Conservation (phyloP, 495 filamentous ascomycete species). For the Penicillium alfredii region DNA sequence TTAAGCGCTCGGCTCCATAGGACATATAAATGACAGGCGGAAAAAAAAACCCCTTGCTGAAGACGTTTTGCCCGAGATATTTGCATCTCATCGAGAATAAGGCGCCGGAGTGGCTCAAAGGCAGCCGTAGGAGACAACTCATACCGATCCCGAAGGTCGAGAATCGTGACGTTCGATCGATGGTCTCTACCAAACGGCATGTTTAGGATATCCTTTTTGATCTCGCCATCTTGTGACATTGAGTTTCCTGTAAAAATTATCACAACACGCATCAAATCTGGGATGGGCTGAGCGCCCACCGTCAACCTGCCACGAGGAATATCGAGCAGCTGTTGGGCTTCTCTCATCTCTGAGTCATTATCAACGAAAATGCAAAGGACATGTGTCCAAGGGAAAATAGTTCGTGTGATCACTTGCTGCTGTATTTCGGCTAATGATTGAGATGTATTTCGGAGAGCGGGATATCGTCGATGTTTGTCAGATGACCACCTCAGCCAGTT, state of each 20-base stretch:
- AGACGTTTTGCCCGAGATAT: neutral
- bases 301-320: slow-evolving; percentile 1
- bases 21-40: slow-evolving; percentile 4
- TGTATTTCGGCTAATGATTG: slow-evolving; percentile 5
- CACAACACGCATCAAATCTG: slow-evolving; percentile 1
- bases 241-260: slow-evolving; percentile 6
- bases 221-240: neutral
- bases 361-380: slow-evolving; percentile 14
- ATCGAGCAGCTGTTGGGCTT: slow-evolving; percentile 1
- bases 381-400: slow-evolving; percentile 11
- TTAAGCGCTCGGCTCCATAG: slow-evolving; percentile 5
- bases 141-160: slow-evolving; percentile 5
- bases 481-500: slow-evolving; percentile 2
- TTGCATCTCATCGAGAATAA: slow-evolving; percentile 2
- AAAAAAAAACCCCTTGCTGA: slow-evolving; percentile 2
- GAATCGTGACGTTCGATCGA: slow-evolving; percentile 1
- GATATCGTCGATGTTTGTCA: slow-evolving; percentile 3
- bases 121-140: slow-evolving; percentile 4
- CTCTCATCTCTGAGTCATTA: slow-evolving; percentile 1
- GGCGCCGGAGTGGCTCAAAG: slow-evolving; percentile 7
- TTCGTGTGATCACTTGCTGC: slow-evolving; percentile 5
- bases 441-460: slow-evolving; percentile 2
- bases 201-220: too few species aligned
- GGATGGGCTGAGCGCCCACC: slow-evolving; percentile 4
- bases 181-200: neutral